A percentile compares a stretch with the other conserved stretches of the same genome.
phyloP scores from a whole-genome alignment of 148 eudicot species.

The Limonium bicolor region DNA sequence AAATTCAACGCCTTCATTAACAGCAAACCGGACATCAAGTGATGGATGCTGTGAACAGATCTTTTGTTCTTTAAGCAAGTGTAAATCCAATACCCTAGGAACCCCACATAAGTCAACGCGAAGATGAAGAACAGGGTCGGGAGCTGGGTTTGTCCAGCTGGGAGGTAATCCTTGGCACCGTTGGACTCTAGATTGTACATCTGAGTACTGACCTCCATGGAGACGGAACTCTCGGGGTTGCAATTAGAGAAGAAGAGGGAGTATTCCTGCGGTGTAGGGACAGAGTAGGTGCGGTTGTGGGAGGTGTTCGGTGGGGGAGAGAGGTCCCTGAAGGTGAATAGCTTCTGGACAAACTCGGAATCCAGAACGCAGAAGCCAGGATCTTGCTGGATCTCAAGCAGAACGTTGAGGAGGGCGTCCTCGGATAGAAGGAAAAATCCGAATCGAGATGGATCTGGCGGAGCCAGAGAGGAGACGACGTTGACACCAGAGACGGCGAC shows the following conservation, averaged over 20 bases:
- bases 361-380: conserved; percentile 58
- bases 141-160: conserved; percentile 46
- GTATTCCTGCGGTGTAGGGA: conserved; percentile 49
- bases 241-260: conserved; percentile 73
- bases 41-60: conserved; percentile 61
- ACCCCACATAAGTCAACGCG: conserved; percentile 20
- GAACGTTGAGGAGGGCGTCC: conserved; percentile 64
- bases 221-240: conserved; percentile 35
- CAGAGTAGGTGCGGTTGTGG: conserved; percentile 30
- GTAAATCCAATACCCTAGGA: conserved; percentile 23
- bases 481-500: conserved; percentile 49
- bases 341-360: conserved; percentile 25
- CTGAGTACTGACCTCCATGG: conserved; percentile 56
- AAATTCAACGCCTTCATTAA: conserved; percentile 71
- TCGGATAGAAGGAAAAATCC: conserved; percentile 80
- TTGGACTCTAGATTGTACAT: conserved; percentile 48
- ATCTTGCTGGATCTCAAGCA: conserved; percentile 58
- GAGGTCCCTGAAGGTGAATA: conserved; percentile 64
- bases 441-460: conserved; percentile 43
- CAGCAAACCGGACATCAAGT: conserved; percentile 54
- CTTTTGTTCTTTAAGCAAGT: conserved; percentile 25
- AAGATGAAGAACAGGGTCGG: conserved; percentile 42
- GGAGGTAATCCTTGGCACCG: conserved; percentile 43
- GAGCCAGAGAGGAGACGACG: conserved; percentile 28
- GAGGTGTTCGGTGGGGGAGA: conserved; percentile 59